Percentiles rank a stretch among this genome's conserved stretches.
Evolutionary conservation across 1,139 yeast species (phyloP).

Genomic region (Oligophagozyma castellii): DNA sequence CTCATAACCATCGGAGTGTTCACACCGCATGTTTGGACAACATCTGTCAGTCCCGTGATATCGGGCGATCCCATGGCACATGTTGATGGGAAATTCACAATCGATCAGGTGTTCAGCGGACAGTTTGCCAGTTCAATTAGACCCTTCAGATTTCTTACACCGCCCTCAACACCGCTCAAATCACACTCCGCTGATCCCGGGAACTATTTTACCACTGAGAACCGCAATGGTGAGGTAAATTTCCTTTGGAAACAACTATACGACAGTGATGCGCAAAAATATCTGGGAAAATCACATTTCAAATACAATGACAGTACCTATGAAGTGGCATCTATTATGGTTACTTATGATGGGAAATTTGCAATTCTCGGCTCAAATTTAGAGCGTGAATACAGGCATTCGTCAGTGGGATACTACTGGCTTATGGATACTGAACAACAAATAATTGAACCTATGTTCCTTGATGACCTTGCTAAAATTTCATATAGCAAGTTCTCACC

Average conservation of each 20-base stretch:
- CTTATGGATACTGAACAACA: conserved; percentile 32
- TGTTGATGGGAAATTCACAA: conserved; percentile 8
- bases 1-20: conserved; percentile 1
- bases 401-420: conserved; percentile 58
- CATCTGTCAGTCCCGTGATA: too few species aligned
- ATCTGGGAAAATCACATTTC: conserved; percentile 14
- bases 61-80: too few species aligned
- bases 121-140: too few species aligned
- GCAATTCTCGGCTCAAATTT: conserved; percentile 22
- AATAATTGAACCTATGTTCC: conserved; percentile 30
- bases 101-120: conserved; percentile 17
- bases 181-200: conserved; percentile 26
- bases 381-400: conserved; percentile 60
- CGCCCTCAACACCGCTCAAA: conserved; percentile 3
- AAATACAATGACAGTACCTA: conserved; percentile 13
- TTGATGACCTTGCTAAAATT: conserved; percentile 21
- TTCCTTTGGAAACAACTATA: conserved; percentile 20
- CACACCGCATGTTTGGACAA: too few species aligned
- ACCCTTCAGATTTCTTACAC: too few species aligned
- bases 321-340: conserved; percentile 13
- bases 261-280: conserved; percentile 9
- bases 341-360: conserved; percentile 19
- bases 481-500: conserved; percentile 69
- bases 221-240: conserved; percentile 8
- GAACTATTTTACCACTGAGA: conserved; percentile 16